phyloP scores from a whole-genome alignment of 2,329 filamentous ascomycete species.

The Leptoxyphium fumago region DNA sequence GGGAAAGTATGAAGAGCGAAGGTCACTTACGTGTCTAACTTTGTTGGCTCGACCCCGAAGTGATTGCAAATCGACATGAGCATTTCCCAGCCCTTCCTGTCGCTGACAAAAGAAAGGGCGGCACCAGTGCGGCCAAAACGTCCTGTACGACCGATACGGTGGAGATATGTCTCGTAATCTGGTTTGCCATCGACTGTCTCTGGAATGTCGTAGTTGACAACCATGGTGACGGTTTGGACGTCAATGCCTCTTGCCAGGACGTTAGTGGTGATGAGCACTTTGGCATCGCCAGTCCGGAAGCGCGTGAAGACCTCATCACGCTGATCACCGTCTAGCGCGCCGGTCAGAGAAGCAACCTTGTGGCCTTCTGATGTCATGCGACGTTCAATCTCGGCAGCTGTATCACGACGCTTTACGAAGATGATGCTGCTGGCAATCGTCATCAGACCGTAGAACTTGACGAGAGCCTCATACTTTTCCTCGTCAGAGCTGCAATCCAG shows the following conservation, averaged over 20 bases:
- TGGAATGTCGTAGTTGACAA: conserved; percentile 75
- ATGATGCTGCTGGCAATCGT: conserved; percentile 96
- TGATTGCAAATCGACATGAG: conserved; percentile 65
- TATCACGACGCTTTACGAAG: conserved; percentile 87
- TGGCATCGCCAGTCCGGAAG: conserved; percentile 75
- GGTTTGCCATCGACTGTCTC: conserved; percentile 49
- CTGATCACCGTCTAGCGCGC: conserved; percentile 68
- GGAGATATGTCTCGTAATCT: conserved; percentile 69
- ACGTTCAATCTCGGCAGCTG: conserved; percentile 68
- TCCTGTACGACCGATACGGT: conserved; percentile 92
- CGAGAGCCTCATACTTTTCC: conserved; percentile 75
- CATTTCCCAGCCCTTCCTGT: conserved; percentile 65
- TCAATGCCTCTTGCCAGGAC: conserved; percentile 94
- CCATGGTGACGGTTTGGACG: conserved; percentile 82
- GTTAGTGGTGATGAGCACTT: conserved; percentile 96
- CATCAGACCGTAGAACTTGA: conserved; percentile 90
- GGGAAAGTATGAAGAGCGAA: background rate
- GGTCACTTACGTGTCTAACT: conserved; percentile 46
- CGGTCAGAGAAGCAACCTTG: conserved; percentile 79
- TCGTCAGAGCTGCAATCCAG: conserved; percentile 75
- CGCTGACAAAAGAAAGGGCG: conserved; percentile 86
- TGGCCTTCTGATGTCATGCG: conserved; percentile 83
- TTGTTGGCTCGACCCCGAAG: conserved; percentile 68
- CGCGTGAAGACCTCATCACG: conserved; percentile 74
- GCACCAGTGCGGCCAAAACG: conserved; percentile 95